A percentile compares a stretch with the other conserved stretches of the same genome.
phyloP scores from a whole-genome alignment of 2,329 filamentous ascomycete genomes.

The Paecilomyces sp. region DNA sequence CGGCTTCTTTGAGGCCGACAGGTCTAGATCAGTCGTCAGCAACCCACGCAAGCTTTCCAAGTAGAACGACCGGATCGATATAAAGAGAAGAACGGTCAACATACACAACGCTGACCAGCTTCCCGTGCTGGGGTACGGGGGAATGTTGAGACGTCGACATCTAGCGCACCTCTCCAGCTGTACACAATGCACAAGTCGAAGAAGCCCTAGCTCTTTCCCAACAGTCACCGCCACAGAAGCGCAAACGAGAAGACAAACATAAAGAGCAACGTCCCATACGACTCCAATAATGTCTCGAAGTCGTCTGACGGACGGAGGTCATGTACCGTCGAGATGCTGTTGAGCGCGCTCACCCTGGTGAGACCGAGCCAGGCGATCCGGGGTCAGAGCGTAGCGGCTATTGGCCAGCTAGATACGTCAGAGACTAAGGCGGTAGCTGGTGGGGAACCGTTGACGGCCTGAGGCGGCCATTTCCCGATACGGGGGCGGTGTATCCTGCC shows the following conservation, averaged over 20 bases:
- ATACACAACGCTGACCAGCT: slow-evolving; percentile 41
- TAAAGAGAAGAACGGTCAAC: slow-evolving; percentile 7
- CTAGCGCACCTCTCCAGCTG: slow-evolving; percentile 29
- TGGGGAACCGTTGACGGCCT: neutral
- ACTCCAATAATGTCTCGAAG: neutral
- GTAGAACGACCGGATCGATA: neutral
- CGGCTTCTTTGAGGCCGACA: slow-evolving; percentile 86
- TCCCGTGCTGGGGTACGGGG: slow-evolving; percentile 34
- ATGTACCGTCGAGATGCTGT: neutral
- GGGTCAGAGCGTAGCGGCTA: slow-evolving; percentile 6
- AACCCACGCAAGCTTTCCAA: slow-evolving; percentile 1
- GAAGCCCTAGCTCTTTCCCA: neutral
- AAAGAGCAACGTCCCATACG: neutral
- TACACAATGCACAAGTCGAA: slow-evolving; percentile 18
- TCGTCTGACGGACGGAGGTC: neutral
- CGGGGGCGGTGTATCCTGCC: slow-evolving; percentile 16
- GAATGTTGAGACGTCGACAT: slow-evolving; percentile 34
- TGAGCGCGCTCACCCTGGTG: slow-evolving; percentile 3
- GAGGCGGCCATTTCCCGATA: neutral
- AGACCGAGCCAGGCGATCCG: neutral
- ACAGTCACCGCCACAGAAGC: neutral
- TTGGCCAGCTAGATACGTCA: slow-evolving; percentile 30
- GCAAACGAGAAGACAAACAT: neutral
- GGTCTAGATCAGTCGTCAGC: slow-evolving; percentile 44
- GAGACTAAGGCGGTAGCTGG: slow-evolving; percentile 4